Evolutionary conservation across 2,329 filamentous ascomycete genomes (phyloP), one percentile per base, ranked within the genome.

Genomic region (Helotiales sp.): DNA sequence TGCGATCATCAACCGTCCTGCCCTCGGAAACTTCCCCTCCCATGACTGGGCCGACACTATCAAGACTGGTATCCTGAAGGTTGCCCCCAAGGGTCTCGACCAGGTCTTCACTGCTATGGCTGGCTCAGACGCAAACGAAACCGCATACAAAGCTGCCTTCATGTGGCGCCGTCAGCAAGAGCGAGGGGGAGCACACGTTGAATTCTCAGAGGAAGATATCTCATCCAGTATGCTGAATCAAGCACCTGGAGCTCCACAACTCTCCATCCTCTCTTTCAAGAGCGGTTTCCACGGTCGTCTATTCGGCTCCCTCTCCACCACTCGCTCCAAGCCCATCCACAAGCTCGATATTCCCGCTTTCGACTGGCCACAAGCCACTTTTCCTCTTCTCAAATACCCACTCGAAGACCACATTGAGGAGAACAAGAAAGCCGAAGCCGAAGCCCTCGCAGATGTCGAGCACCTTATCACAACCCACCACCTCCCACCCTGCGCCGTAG

Each of bases 341-440:
- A 93, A 93, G 75, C 80, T 93, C 65, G 90, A 93, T 71, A 93
- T 93, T 65, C 90, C 90, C n/a, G 87, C 89, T 60, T 93, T 93
- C 72, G 86, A 93, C 77, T 93, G 90, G 90, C 90, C 90, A 52
- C 88, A 90, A 74, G 89, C 89, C n/a, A 79, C 86, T 33, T 93
- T 93, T 79, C 90, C 90, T n/a, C 67, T 75, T 29, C 79, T 91
- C 64, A 89, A 89, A 74, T 93, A 93, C 74, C 90, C 90, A 2
- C 82, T 93, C 17, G 84, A 89, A 66, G 78, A 89, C 61, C 79
- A 89, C 71, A 81, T 75, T 5, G 79, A 83, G 58, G 88, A 90
- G 74, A 93, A 93, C 71, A 80, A 80, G 6, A 79, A 79, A 15
- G 88, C 90, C 71, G 90, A 93, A 74, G 77, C 85, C 67, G 83